These are phyloP conservation scores for Stropharia rugosoannulata DNA, from an alignment of 768 basidiomycete genomes.

Conservation along the genomic window DNA sequence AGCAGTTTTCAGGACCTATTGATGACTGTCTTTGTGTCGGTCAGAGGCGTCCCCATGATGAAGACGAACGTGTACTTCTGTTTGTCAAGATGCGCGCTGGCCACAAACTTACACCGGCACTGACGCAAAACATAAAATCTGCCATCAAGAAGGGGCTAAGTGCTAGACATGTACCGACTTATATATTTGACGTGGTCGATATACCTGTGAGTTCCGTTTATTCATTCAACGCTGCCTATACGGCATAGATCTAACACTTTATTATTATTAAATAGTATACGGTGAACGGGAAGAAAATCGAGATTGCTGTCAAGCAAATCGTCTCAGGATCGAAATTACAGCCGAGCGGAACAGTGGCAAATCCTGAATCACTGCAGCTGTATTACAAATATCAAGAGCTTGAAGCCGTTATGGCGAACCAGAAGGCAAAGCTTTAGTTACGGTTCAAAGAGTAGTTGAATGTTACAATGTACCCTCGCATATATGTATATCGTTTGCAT, in stretches of 20 bases:
- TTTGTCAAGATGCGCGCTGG: conserved; percentile 66
- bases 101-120: conserved; percentile 36
- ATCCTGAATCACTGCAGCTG: conserved; percentile 62
- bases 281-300: conserved; percentile 77
- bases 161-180: conserved; percentile 72
- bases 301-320: conserved; percentile 78
- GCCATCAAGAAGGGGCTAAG: conserved; percentile 63
- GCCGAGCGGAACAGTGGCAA: conserved; percentile 78
- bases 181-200: conserved; percentile 60
- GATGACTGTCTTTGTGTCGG: conserved; percentile 78
- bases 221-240: background rate
- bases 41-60: conserved; percentile 57
- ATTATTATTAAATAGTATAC: conserved; percentile 57
- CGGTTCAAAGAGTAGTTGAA: too few relatives aligned
- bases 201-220: conserved; percentile 56
- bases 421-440: conserved; percentile 14
- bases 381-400: conserved; percentile 44
- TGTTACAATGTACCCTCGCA: background rate
- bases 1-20: conserved; percentile 51
- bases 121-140: conserved; percentile 49
- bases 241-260: too few relatives aligned
- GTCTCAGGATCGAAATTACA: conserved; percentile 61
- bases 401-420: conserved; percentile 16
- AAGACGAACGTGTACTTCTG: conserved; percentile 73
- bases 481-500: too few relatives aligned